A percentile compares a stretch with the other conserved stretches of the same genome.
Evolutionary conservation across 345 rosid genomes (phyloP).

Genomic region (Lepidium africanum): DNA sequence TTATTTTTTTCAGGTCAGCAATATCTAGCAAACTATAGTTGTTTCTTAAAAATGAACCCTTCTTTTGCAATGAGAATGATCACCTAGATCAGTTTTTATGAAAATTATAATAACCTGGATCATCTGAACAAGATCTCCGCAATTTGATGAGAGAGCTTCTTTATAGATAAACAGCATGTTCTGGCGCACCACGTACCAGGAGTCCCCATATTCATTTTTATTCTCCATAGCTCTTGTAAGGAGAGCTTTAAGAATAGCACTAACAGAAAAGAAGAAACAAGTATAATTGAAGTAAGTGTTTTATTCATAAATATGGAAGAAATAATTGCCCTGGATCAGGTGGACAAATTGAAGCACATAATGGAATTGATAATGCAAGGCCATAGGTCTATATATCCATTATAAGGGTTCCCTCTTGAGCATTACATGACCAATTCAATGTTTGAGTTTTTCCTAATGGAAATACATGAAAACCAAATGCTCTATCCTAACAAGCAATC

Average conservation of each 20-base stretch:
- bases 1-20: not conserved
- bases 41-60: not conserved
- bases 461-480: not conserved
- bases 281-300: not conserved
- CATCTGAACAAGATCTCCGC: conserved; percentile 53
- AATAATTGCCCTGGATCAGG: not conserved
- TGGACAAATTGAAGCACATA: not conserved
- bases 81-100: not conserved
- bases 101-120: conserved; percentile 52
- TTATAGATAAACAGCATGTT: conserved; percentile 54
- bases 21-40: not conserved
- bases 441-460: not conserved
- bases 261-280: conserved; percentile 29
- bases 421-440: not conserved
- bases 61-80: not conserved
- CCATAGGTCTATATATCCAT: not conserved
- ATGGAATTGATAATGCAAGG: not conserved
- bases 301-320: not conserved
- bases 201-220: conserved; percentile 47
- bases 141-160: conserved; percentile 70
- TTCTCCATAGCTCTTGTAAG: conserved; percentile 58
- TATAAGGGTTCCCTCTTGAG: not conserved
- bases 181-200: conserved; percentile 51
- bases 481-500: not conserved
- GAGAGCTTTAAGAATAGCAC: conserved; percentile 63